Evolutionary conservation across 176 grass and related monocot genomes (phyloP), one percentile per base, ranked within the genome.

Genomic region (Puccinellia tenuiflora): DNA sequence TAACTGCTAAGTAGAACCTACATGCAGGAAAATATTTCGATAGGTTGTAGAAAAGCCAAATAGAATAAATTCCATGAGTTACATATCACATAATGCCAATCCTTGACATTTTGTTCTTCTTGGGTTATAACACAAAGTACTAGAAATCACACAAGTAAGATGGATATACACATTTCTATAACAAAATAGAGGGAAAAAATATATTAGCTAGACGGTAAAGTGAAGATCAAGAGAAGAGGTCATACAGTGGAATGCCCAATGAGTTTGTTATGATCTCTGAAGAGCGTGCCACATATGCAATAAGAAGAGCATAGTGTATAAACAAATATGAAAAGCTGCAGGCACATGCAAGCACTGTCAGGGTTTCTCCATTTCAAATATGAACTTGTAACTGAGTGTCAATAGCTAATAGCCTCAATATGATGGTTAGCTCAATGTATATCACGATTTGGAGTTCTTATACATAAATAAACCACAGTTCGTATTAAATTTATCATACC

Each of bases 261-360:
- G 79, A 67, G 68, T 86, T 95, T 64, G 96, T 95, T 84, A 98
- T 84, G 90, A 98, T 95, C 81, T 98, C 90, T 80, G 96, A 98
- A 89, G 96, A 92, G 70, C 90, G 96, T 66, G 96, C 96, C 82
- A 98, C 88, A 18, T 98, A 98, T 14, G 96, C 92, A 88, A 95
- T 68, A 81, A 95, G 92, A 86, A 98, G 96, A 42, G 92, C 92
- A 87, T 98, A 98, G 90, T 98, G 96, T 85, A 98, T 98, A 90
- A 95, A 93, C 81, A 98, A 76, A 86, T 98, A 95, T 22, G 87
- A 93, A 79, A 88, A 65, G 87, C 96, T 94, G 92, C 66, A 88
- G 64, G 13, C 65, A 90, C 39, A 92, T 55, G 75, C 39, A 86
- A 82, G 54, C 7, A 57, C 39, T 31, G 55, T 86, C 16, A 90